Base-by-base conservation (phyloP, 2,329 filamentous ascomycete genomes). In the Colletotrichum sp. region DNA sequence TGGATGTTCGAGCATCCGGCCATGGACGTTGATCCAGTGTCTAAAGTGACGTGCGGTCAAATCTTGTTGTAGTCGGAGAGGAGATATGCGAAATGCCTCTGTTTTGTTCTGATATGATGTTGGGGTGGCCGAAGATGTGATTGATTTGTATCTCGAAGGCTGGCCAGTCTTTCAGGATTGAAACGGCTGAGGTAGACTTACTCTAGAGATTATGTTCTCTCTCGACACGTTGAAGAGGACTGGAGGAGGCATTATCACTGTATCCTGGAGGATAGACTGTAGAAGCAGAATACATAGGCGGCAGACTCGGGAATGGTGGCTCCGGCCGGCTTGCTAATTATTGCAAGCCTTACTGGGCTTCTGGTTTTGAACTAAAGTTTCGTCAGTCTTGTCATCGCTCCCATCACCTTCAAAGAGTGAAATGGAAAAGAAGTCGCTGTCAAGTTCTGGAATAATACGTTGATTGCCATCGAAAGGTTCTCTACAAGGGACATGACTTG, bases 31-130 rank as follows among this genome's bases (percentile, higher is more conserved):
- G 18, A n/a, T 6, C n/a, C n/a, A 6, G 18, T 44, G 12, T 4
- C 5, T 10, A 0, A 44, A 6, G 0, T 44, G 8, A n/a, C 0
- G 18, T 44, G 1, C 0, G 5, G 4, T 0, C 9, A 44, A n/a
- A 44, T 44, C 8, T 3, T 0, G 8, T n/a, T 3, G 9, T 1
- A 5, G 39, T n/a, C 12, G 3, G 8, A 28, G n/a, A n/a, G n/a
- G n/a, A n/a, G n/a, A n/a, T n/a, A n/a, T n/a, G n/a, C n/a, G n/a
- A n/a, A n/a, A n/a, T n/a, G n/a, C n/a, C n/a, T n/a, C n/a, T n/a
- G n/a, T n/a, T n/a, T n/a, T n/a, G n/a, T n/a, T n/a, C n/a, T n/a
- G n/a, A n/a, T n/a, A n/a, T n/a, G 39, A 49, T 12, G 10, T 49
- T 49, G 9, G 4, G 39, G 9, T n/a, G 16, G 39, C 18, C 12